Percentiles rank a stretch among this genome's conserved stretches.
Evolutionary conservation across 2,329 filamentous ascomycete species (phyloP).

Genomic region (Graphium sp.): DNA sequence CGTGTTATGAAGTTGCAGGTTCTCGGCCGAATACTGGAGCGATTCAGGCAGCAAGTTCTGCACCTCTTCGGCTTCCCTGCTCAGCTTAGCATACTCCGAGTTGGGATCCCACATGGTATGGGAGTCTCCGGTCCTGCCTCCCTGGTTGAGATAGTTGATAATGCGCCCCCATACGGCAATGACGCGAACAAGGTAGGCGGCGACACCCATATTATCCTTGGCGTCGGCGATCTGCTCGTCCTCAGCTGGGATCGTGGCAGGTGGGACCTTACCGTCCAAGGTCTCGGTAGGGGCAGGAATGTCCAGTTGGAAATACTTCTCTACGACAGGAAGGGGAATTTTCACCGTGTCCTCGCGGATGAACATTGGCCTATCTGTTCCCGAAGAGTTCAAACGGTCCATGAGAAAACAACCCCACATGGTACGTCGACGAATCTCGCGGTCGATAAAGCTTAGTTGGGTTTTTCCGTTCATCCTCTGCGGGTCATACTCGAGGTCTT

Average conservation of each 20-base stretch:
- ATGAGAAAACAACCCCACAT: conserved; percentile 99
- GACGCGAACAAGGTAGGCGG: conserved; percentile 73
- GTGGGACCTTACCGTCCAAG: conserved; percentile 52
- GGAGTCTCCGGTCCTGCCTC: conserved; percentile 63
- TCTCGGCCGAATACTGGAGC: conserved; percentile 64
- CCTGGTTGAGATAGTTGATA: conserved; percentile 79
- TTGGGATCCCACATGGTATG: conserved; percentile 66
- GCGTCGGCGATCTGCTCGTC: conserved; percentile 49
- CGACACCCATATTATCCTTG: conserved; percentile 81
- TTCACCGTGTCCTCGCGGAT: conserved; percentile 78
- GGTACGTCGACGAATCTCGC: conserved; percentile 78
- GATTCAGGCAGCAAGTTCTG: conserved; percentile 49
- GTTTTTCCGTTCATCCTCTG: conserved; percentile 41
- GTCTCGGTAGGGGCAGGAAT: conserved; percentile 79
- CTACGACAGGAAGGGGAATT: conserved; percentile 80
- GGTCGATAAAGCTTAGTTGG: conserved; percentile 74
- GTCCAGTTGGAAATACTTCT: conserved; percentile 79
- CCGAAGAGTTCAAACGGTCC: conserved; percentile 95
- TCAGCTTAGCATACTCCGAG: conserved; percentile 60
- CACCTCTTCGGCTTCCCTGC: conserved; percentile 55
- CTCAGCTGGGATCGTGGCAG: conserved; percentile 41
- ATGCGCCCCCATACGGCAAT: conserved; percentile 84
- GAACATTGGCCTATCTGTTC: conserved; percentile 81
- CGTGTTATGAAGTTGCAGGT: conserved; percentile 68
- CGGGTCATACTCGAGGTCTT: conserved; percentile 74